Base-by-base conservation (phyloP, 2,329 filamentous ascomycete species). In the Xylariaceae sp. region DNA sequence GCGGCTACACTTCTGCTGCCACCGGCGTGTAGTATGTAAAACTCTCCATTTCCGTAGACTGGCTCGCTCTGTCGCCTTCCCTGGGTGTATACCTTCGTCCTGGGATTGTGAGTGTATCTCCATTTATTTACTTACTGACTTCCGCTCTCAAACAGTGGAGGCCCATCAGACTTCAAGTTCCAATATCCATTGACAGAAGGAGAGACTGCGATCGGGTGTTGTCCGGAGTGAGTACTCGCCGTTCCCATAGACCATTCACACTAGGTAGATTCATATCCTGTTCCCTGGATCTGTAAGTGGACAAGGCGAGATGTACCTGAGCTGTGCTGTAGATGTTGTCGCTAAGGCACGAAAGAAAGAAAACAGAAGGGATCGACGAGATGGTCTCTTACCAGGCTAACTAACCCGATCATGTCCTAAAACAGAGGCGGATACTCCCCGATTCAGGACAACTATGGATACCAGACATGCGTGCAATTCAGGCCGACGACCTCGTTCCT, bases 201-300 rank as follows among this genome's bases (percentile, higher is more conserved):
- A n/a, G 62, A 65, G 56, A 62, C 59, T 1, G 63, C 62, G 7
- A 56, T 65, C 4, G 63, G 63, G 11, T 65, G 62, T 18, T 65
- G 62, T 58, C 63, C 63, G 2, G 49, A 37, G 62, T 63, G 44
- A 62, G 60, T 59, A 30, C 37, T n/a, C 47, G n/a, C n/a, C 10
- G n/a, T 44, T 42, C n/a, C 37, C 42, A 18, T 59, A 52, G 13
- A 23, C 48, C 7, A 30, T 30, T 30, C 23, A 30, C 13, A 44
- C 2, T 18, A 18, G 17, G 17, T 39, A 42, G 37, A 42, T 13
- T 42, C 8, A 30, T 30, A 18, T 30, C 53, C 17, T 18, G 23
- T 50, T 30, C 35, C n/a, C 23, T 6, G 10, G n/a, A 10, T 5
- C 3, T n/a, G 39, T 23, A 35, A 30, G 35, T 6, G 15, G 11